Evolutionary conservation across 495 filamentous ascomycete species (phyloP).

Genomic region (Penicillium odoratum): DNA sequence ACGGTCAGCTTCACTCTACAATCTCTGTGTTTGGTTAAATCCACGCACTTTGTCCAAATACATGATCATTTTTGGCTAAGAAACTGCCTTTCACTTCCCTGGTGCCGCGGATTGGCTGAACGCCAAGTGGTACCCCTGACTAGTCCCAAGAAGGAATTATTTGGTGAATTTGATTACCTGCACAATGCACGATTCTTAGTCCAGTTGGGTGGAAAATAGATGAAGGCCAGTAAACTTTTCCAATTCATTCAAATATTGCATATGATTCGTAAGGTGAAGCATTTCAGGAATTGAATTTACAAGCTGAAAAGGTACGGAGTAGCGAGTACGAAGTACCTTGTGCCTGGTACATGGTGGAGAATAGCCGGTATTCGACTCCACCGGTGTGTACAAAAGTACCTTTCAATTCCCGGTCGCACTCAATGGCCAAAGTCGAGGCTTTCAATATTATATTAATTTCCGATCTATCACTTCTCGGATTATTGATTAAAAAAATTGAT

Average conservation of each 20-base stretch:
- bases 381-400: not conserved
- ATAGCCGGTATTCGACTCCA: too few species aligned
- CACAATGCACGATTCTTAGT: too few species aligned
- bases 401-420: not conserved
- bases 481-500: too few species aligned
- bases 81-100: slow-evolving; percentile 13
- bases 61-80: not conserved
- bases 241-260: not conserved
- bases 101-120: slow-evolving; percentile 1
- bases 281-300: not conserved
- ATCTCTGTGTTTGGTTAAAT: not conserved
- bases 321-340: too few species aligned
- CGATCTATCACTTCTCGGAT: too few species aligned
- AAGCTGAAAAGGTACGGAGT: too few species aligned
- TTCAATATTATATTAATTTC: not conserved
- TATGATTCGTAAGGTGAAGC: not conserved
- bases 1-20: not conserved
- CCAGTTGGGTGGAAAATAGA: too few species aligned
- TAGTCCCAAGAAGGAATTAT: not conserved
- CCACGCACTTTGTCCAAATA: not conserved
- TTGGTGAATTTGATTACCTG: slow-evolving; percentile 6
- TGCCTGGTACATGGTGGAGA: not conserved
- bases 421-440: not conserved
- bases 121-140: not conserved
- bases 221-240: not conserved